phyloP scores from a whole-genome alignment of 2,329 filamentous ascomycete species.

The Thelonectria discophora region DNA sequence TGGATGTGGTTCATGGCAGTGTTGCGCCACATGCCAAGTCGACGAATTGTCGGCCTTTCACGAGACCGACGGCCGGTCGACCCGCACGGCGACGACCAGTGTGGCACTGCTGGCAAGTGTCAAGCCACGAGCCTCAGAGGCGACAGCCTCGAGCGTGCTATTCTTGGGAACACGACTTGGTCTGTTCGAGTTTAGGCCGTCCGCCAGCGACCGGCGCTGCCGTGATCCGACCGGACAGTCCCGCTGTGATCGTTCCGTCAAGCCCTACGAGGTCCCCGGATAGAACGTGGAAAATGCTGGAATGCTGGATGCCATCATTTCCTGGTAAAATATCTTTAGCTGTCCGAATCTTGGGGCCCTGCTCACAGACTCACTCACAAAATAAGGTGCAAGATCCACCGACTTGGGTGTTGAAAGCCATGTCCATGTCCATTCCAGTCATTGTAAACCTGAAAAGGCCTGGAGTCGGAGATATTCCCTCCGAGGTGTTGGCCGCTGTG shows the following conservation, averaged over 20 bases:
- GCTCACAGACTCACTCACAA: too few species aligned
- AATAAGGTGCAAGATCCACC: not conserved
- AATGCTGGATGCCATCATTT: slow-evolving; percentile 9
- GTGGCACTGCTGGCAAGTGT: slow-evolving; percentile 34
- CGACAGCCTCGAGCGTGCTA: slow-evolving; percentile 35
- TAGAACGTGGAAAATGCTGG: slow-evolving; percentile 23
- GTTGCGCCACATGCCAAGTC: slow-evolving; percentile 17
- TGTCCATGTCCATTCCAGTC: slow-evolving; percentile 10
- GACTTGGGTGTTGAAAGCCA: not conserved
- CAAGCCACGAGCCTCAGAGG: slow-evolving; percentile 34
- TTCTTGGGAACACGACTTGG: slow-evolving; percentile 37
- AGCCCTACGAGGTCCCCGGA: slow-evolving; percentile 29
- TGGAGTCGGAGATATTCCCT: slow-evolving; percentile 11
- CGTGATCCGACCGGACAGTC: slow-evolving; percentile 32
- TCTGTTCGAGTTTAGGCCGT: slow-evolving; percentile 28
- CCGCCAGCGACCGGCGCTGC: slow-evolving; percentile 36
- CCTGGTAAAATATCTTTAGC: slow-evolving; percentile 18
- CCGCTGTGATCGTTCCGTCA: slow-evolving; percentile 28
- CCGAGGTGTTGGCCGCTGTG: not conserved
- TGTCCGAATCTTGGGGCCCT: slow-evolving; percentile 15
- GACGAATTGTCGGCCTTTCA: slow-evolving; percentile 18
- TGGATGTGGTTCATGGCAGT: slow-evolving; percentile 16
- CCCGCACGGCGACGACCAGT: slow-evolving; percentile 1
- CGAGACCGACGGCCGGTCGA: slow-evolving; percentile 8
- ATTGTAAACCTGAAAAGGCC: not conserved